Evolutionary conservation across 768 basidiomycete species (phyloP).

Genomic region (Calocera cornea): DNA sequence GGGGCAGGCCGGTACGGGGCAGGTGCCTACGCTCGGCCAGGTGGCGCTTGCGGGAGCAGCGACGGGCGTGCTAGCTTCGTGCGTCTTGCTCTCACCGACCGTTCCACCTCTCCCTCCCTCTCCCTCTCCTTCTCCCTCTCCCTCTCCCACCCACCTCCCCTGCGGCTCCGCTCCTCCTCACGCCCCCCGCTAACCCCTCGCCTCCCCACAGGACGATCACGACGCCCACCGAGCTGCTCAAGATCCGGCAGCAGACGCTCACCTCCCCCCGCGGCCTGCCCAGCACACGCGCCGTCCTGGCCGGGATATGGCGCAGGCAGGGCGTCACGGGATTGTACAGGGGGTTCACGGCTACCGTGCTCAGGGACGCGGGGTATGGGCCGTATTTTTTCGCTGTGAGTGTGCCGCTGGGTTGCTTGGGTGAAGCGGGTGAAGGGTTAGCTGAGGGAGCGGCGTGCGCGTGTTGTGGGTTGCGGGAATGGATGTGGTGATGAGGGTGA

Average conservation of each 20-base stretch:
- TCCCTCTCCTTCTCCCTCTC: neutral
- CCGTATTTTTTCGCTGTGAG: constrained; percentile 69
- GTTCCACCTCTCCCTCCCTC: constrained; percentile 6
- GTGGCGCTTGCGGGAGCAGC: constrained; percentile 66
- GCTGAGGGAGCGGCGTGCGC: too few species aligned
- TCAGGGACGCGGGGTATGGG: constrained; percentile 73
- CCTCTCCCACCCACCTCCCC: neutral
- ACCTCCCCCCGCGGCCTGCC: constrained; percentile 23
- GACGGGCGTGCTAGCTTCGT: constrained; percentile 71
- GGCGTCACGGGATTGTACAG: constrained; percentile 63
- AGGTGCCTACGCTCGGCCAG: constrained; percentile 52
- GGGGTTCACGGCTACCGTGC: constrained; percentile 55
- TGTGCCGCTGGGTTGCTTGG: too few species aligned
- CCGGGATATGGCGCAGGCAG: constrained; percentile 38
- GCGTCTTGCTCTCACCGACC: too few species aligned
- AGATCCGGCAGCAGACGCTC: constrained; percentile 65
- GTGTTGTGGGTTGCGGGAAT: too few species aligned
- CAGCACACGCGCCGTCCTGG: constrained; percentile 41
- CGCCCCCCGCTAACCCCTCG: neutral
- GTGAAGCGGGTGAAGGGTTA: too few species aligned
- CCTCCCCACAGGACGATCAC: constrained; percentile 44
- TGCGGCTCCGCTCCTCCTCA: neutral
- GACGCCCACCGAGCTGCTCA: constrained; percentile 75
- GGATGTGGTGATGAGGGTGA: too few species aligned
- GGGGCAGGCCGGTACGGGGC: constrained; percentile 31